Conservation (phyloP, 129 eudicot genomes). For the Tagetes patula region DNA sequence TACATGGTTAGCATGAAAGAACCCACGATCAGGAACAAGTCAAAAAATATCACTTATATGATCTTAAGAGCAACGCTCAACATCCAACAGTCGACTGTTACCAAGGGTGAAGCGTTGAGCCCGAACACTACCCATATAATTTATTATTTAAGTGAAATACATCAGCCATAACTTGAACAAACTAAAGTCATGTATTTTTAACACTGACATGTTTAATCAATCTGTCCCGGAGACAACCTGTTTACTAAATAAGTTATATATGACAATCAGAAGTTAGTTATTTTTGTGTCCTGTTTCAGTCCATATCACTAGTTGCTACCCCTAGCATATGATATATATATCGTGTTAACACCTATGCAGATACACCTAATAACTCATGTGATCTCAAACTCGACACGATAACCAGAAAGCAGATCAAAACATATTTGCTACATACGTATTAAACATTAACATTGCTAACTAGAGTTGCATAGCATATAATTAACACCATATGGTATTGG, state of each 20-base stretch:
- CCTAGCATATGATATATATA: no score
- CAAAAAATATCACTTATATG: not conserved
- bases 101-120: not conserved
- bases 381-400: not conserved
- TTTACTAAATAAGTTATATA: not conserved
- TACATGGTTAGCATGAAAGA: not conserved
- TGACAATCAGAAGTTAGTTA: not conserved
- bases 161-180: not conserved
- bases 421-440: conserved; percentile 1
- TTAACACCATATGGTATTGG: not conserved
- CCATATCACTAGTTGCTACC: no score
- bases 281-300: not conserved
- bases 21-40: not conserved
- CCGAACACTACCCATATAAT: not conserved
- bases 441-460: not conserved
- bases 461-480: conserved; percentile 16
- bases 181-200: not conserved
- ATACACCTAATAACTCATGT: no score
- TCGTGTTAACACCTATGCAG: not conserved
- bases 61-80: not conserved
- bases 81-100: not conserved
- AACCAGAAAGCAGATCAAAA: not conserved
- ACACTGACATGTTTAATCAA: not conserved
- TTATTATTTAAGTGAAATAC: not conserved
- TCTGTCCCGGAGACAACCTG: not conserved